A percentile compares a stretch with the other conserved stretches of the same genome.
These are phyloP conservation scores for Gaultheria prostrata DNA, from an alignment of 148 eudicot species.

Conservation along the genomic window DNA sequence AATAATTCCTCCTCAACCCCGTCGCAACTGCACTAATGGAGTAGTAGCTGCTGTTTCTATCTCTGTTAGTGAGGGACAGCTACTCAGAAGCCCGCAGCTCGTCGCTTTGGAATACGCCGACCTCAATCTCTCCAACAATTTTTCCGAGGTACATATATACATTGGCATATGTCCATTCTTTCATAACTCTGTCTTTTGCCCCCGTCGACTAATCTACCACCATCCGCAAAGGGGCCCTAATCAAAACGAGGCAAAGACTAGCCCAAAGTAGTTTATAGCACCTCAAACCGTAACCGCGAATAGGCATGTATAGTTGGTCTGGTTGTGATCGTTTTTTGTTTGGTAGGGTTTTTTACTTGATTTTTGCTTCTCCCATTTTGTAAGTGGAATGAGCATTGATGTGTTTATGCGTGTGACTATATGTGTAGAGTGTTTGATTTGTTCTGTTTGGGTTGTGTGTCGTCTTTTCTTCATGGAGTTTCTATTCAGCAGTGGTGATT, in stretches of 20 bases:
- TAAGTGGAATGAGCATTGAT: background rate
- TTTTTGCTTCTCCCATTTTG: background rate
- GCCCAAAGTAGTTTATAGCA: too few species aligned
- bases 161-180: background rate
- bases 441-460: background rate
- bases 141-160: conserved; percentile 19
- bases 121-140: conserved; percentile 44
- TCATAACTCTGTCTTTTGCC: too few species aligned
- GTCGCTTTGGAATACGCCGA: conserved; percentile 63
- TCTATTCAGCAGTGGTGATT: background rate
- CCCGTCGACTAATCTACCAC: too few species aligned
- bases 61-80: conserved; percentile 10
- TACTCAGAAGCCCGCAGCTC: conserved; percentile 40
- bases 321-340: background rate
- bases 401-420: background rate
- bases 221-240: too few species aligned
- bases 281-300: too few species aligned
- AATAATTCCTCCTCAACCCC: background rate
- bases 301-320: background rate
- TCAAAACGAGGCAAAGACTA: too few species aligned
- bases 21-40: conserved; percentile 6
- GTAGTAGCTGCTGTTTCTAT: conserved; percentile 11
- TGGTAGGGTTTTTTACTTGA: background rate
- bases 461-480: background rate
- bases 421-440: background rate